Percentiles rank a stretch among this genome's conserved stretches.
Evolutionary conservation across 2,329 filamentous ascomycete species (phyloP).

Genomic region (Nothomitra cinnamomea): DNA sequence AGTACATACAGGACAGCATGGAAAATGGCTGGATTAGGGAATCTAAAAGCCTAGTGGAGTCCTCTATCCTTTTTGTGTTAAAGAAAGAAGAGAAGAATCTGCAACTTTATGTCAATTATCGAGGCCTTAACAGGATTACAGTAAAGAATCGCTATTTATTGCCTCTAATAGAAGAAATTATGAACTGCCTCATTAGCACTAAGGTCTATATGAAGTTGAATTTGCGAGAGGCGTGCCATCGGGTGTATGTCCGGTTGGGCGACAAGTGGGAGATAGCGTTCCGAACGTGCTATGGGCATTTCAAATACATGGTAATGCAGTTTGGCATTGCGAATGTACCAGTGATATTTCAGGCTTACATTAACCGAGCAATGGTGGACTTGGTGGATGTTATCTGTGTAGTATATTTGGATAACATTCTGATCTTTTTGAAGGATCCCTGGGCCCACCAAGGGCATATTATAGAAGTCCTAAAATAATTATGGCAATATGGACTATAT

Average conservation of each 20-base stretch:
- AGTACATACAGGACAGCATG: slow-evolving; percentile 8
- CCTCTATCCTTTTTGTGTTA: slow-evolving; percentile 18
- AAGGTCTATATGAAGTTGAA: slow-evolving; percentile 20
- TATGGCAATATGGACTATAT: background rate
- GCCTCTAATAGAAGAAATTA: slow-evolving; percentile 13
- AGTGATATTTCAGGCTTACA: slow-evolving; percentile 1
- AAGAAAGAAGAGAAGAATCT: slow-evolving; percentile 13
- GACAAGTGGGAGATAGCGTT: slow-evolving; percentile 22
- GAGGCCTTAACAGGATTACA: slow-evolving; percentile 14
- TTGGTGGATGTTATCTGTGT: slow-evolving; percentile 9
- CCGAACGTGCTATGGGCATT: slow-evolving; percentile 12
- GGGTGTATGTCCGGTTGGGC: slow-evolving; percentile 17
- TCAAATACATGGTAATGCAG: slow-evolving; percentile 15
- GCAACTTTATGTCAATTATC: slow-evolving; percentile 14
- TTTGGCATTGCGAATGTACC: slow-evolving; percentile 10
- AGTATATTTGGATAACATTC: slow-evolving; percentile 18
- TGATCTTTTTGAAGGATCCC: slow-evolving; percentile 13
- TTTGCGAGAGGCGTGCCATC: slow-evolving; percentile 18
- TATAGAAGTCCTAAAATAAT: background rate
- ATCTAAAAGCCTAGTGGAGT: slow-evolving; percentile 9
- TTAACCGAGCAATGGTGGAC: slow-evolving; percentile 4
- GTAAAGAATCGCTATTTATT: slow-evolving; percentile 15
- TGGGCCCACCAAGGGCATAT: background rate
- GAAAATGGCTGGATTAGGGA: slow-evolving; percentile 7
- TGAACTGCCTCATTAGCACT: slow-evolving; percentile 12